Conservation (phyloP, 192 early-diverging fungal genomes). For the Mortierella claussenii region DNA sequence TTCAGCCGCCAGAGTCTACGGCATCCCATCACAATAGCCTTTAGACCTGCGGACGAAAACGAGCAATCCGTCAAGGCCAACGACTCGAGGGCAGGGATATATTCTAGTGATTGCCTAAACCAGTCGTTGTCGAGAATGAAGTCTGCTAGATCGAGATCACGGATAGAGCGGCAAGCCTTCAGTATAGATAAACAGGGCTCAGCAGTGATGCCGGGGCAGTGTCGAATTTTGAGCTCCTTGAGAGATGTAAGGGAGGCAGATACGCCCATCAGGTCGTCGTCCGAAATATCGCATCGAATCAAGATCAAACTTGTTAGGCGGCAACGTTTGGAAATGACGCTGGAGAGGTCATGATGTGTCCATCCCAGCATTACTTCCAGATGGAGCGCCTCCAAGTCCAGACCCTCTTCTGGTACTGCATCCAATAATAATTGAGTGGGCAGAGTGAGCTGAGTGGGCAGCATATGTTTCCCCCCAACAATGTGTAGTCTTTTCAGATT, state of each 20-base stretch:
- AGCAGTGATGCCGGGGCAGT: background rate
- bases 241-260: background rate
- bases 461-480: background rate
- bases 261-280: background rate
- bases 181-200: background rate
- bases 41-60: background rate
- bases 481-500: conserved; percentile 7
- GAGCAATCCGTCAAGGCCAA: background rate
- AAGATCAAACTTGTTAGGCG: background rate
- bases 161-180: background rate
- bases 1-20: background rate
- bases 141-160: background rate
- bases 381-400: too few species aligned
- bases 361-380: background rate
- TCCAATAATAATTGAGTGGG: background rate
- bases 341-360: background rate
- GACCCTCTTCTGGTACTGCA: too few species aligned
- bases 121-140: background rate
- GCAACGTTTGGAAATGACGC: background rate
- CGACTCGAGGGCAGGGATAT: background rate
- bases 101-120: background rate
- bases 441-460: background rate
- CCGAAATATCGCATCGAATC: background rate
- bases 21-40: background rate
- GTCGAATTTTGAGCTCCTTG: background rate